Conservation (phyloP, 108 stramenopile genomes). For the Pseudonitzschia multiseries region DNA sequence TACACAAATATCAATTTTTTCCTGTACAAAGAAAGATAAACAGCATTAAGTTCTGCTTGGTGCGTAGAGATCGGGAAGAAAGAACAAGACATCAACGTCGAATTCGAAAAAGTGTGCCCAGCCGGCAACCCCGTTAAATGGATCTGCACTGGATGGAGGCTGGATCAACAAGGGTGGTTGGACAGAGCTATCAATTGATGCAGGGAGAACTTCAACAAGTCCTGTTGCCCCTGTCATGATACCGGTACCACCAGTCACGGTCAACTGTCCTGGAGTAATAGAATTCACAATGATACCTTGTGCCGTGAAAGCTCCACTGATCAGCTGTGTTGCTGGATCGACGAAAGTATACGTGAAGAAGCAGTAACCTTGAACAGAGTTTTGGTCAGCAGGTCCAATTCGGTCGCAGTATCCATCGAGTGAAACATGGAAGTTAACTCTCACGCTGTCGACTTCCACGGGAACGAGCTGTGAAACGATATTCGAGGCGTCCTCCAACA, state of each 20-base stretch:
- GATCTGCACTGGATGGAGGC: conserved; percentile 19
- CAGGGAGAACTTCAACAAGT: conserved; percentile 20
- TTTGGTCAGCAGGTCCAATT: conserved; percentile 19
- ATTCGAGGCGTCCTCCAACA: background rate
- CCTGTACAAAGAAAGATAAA: background rate
- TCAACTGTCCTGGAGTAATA: conserved; percentile 4
- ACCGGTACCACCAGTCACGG: conserved; percentile 34
- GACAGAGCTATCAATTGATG: conserved; percentile 9
- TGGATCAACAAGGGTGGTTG: conserved; percentile 19
- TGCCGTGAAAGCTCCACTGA: conserved; percentile 30
- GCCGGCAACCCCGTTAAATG: conserved; percentile 25
- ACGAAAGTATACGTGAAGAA: conserved; percentile 30
- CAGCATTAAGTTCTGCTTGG: background rate
- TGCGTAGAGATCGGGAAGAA: conserved; percentile 12
- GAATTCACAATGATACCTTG: conserved; percentile 26
- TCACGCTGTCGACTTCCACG: conserved; percentile 1
- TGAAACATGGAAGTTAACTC: conserved; percentile 2
- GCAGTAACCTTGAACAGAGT: conserved; percentile 30
- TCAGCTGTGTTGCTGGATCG: conserved; percentile 17
- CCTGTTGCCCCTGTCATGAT: conserved; percentile 28
- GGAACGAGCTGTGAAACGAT: background rate
- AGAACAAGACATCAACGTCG: conserved; percentile 22
- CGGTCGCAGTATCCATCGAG: conserved; percentile 34
- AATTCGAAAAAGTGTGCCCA: conserved; percentile 29
- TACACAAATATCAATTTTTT: conserved; percentile 8